Conservation (phyloP, 352 stramenopile species). For the Peronospora farinosa region DNA sequence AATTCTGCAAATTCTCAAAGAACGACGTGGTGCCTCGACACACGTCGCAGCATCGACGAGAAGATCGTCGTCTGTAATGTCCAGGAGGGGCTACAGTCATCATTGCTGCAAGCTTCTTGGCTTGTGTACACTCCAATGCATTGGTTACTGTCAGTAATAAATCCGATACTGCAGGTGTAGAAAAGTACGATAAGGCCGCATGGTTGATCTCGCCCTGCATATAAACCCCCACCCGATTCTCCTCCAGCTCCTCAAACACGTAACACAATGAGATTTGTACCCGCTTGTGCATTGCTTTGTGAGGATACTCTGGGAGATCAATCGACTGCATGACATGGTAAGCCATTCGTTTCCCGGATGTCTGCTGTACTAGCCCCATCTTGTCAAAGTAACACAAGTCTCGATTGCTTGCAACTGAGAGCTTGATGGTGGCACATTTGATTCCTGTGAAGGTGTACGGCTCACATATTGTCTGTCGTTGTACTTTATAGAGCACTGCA, state of each 20-base stretch:
- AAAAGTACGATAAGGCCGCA: conserved; percentile 24
- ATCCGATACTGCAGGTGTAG: conserved; percentile 21
- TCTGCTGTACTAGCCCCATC: conserved; percentile 31
- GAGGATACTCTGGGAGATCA: conserved; percentile 25
- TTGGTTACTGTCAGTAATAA: conserved; percentile 25
- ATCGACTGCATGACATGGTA: conserved; percentile 46
- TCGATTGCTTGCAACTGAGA: conserved; percentile 32
- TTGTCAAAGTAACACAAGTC: conserved; percentile 50
- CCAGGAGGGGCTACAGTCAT: conserved; percentile 13
- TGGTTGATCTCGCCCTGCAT: conserved; percentile 30
- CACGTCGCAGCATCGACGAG: conserved; percentile 26
- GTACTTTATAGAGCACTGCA: conserved; percentile 32
- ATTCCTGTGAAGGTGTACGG: conserved; percentile 39
- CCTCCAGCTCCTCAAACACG: conserved; percentile 33
- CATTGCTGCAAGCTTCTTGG: conserved; percentile 32
- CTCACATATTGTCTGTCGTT: conserved; percentile 25
- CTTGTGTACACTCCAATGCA: conserved; percentile 25
- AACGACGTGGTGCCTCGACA: conserved; percentile 27
- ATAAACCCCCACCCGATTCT: conserved; percentile 29
- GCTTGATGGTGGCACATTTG: conserved; percentile 36
- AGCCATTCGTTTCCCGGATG: conserved; percentile 29
- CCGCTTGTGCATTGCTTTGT: conserved; percentile 26
- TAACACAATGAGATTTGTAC: conserved; percentile 30
- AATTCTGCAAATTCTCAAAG: conserved; percentile 25
- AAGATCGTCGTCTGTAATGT: conserved; percentile 9